Conservation (phyloP, 139 green algal genomes). For the Tetradesmus obliquus region DNA sequence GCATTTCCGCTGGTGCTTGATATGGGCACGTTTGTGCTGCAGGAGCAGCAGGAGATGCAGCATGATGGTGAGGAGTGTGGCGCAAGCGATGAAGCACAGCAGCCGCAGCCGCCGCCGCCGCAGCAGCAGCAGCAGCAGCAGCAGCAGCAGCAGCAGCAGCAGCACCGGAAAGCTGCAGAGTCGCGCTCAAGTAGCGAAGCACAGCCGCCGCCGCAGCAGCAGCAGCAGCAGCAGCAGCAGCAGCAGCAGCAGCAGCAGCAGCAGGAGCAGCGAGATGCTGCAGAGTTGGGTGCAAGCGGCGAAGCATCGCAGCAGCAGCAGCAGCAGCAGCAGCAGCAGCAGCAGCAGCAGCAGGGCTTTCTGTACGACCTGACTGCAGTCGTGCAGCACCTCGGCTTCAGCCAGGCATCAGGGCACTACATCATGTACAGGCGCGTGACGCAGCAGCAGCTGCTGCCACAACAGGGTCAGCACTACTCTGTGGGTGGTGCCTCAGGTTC, state of each 20-base stretch:
- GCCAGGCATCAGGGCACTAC: constrained; percentile 31
- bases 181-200: neutral
- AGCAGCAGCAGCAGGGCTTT: neutral
- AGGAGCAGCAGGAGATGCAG: constrained; percentile 23
- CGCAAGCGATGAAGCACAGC: no score
- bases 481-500: neutral
- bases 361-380: constrained; percentile 42
- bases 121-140: neutral
- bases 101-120: constrained; percentile 31
- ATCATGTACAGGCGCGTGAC: constrained; percentile 28
- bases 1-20: constrained; percentile 20
- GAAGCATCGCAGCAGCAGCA: neutral
- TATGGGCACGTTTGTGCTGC: neutral
- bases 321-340: neutral
- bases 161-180: neutral
- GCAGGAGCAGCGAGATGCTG: neutral
- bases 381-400: constrained; percentile 33
- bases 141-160: neutral
- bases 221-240: neutral
- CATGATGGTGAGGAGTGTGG: no score
- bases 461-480: no score
- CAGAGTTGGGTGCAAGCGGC: neutral
- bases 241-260: neutral
- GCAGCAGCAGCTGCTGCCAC: neutral
- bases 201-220: neutral